These are phyloP conservation scores for Penicillium freii DNA, from an alignment of 2,329 filamentous ascomycete species.

Conservation along the genomic window DNA sequence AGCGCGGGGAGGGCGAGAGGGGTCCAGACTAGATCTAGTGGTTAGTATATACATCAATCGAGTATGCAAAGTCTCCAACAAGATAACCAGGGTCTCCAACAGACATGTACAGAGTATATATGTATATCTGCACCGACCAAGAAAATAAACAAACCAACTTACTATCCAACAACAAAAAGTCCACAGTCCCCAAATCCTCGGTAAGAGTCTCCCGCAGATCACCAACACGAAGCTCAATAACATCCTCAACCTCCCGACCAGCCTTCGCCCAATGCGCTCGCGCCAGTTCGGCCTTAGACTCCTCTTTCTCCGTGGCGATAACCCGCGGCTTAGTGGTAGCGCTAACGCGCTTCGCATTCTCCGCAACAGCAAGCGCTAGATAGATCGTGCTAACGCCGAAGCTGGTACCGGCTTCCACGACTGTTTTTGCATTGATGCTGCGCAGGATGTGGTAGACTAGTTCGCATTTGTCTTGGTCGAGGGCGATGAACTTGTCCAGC, in stretches of 20 bases:
- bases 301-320: slow-evolving; percentile 61
- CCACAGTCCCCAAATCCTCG: slow-evolving; percentile 49
- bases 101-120: neutral
- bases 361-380: slow-evolving; percentile 56
- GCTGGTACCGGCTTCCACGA: slow-evolving; percentile 61
- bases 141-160: slow-evolving; percentile 33
- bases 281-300: slow-evolving; percentile 52
- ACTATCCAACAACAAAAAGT: slow-evolving; percentile 62
- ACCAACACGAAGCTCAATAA: slow-evolving; percentile 59
- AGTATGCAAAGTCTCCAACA: neutral
- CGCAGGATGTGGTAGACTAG: slow-evolving; percentile 56
- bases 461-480: slow-evolving; percentile 59
- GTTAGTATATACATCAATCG: neutral
- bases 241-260: slow-evolving; percentile 49
- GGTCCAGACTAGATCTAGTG: slow-evolving; percentile 52
- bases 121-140: neutral
- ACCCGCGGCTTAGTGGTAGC: slow-evolving; percentile 39
- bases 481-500: slow-evolving; percentile 59
- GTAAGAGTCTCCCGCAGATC: slow-evolving; percentile 59
- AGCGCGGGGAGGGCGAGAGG: slow-evolving; percentile 50
- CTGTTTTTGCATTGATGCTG: slow-evolving; percentile 48
- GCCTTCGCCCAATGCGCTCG: slow-evolving; percentile 54
- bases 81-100: neutral
- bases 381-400: slow-evolving; percentile 65
- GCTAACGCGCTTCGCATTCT: slow-evolving; percentile 40